A percentile compares a stretch with the other conserved stretches of the same genome.
Evolutionary conservation across 345 rosid genomes (phyloP).

Genomic region (Sisymbrium irio): DNA sequence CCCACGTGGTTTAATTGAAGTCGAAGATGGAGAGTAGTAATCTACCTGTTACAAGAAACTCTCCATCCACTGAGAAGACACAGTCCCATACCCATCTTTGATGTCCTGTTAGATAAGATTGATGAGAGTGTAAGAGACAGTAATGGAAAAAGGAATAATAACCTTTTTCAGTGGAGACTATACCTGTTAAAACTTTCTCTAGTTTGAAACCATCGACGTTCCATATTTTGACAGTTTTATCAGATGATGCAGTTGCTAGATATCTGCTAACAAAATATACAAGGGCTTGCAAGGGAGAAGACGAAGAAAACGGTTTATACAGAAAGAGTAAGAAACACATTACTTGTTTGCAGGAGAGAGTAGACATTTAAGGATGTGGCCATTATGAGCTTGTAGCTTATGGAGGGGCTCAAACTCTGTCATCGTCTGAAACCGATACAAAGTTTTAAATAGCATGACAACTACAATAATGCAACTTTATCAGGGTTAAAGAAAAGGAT

Average conservation of each 20-base stretch:
- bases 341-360: constrained; percentile 91
- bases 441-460: neutral
- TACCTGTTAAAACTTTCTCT: constrained; percentile 81
- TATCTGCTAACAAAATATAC: constrained; percentile 46
- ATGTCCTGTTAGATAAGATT: constrained; percentile 55
- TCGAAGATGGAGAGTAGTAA: neutral
- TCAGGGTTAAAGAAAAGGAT: neutral
- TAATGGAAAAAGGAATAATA: neutral
- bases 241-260: constrained; percentile 95
- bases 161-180: too few relatives aligned
- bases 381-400: constrained; percentile 86
- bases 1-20: neutral
- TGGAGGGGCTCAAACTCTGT: constrained; percentile 94
- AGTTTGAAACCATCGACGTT: constrained; percentile 91
- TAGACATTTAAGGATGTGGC: constrained; percentile 88
- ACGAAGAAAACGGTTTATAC: neutral
- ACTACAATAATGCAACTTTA: neutral
- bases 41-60: constrained; percentile 84
- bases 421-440: constrained; percentile 56
- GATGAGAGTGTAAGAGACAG: neutral
- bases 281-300: neutral
- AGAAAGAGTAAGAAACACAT: neutral
- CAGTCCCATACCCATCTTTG: constrained; percentile 99
- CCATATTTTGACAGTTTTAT: constrained; percentile 94
- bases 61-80: constrained; percentile 97